A percentile compares a stretch with the other conserved stretches of the same genome.
Evolutionary conservation across 2,329 filamentous ascomycete genomes (phyloP).

Genomic region (Diaporthe citri): DNA sequence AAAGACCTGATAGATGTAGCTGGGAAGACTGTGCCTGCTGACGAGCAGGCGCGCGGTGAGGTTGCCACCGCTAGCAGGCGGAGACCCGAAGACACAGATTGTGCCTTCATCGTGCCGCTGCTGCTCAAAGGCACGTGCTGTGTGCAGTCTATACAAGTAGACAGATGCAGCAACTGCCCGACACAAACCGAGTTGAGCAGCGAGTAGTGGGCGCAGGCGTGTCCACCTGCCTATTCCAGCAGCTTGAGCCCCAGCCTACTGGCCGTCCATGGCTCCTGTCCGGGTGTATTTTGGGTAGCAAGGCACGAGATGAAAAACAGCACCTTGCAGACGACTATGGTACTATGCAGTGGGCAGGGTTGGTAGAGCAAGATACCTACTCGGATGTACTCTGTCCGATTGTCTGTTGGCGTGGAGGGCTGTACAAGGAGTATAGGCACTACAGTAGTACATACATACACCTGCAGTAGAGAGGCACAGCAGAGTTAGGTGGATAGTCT

Average conservation of each 20-base stretch:
- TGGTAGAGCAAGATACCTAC: neutral
- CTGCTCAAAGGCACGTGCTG: neutral
- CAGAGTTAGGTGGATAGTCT: neutral
- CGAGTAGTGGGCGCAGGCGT: neutral
- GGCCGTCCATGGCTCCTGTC: slow-evolving; percentile 1
- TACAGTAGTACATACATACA: neutral
- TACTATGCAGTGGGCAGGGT: slow-evolving; percentile 1
- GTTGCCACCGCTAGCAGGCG: slow-evolving; percentile 16
- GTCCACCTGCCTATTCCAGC: slow-evolving; percentile 19
- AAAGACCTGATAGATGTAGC: neutral
- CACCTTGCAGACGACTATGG: slow-evolving; percentile 11
- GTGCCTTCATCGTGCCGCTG: slow-evolving; percentile 19
- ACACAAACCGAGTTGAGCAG: slow-evolving; percentile 19
- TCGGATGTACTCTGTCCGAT: neutral
- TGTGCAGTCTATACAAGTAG: neutral
- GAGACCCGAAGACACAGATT: slow-evolving; percentile 12
- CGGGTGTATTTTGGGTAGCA: neutral
- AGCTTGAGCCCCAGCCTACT: neutral
- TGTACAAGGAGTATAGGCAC: neutral
- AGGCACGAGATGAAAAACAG: slow-evolving; percentile 6
- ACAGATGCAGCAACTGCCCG: slow-evolving; percentile 1
- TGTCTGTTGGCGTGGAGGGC: neutral
- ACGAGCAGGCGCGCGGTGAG: neutral
- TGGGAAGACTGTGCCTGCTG: neutral
- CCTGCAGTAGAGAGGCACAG: neutral